Evolutionary conservation across 2,329 filamentous ascomycete genomes (phyloP), one percentile per base, ranked within the genome.

Genomic region (Lasiodiplodia hormozganensis): DNA sequence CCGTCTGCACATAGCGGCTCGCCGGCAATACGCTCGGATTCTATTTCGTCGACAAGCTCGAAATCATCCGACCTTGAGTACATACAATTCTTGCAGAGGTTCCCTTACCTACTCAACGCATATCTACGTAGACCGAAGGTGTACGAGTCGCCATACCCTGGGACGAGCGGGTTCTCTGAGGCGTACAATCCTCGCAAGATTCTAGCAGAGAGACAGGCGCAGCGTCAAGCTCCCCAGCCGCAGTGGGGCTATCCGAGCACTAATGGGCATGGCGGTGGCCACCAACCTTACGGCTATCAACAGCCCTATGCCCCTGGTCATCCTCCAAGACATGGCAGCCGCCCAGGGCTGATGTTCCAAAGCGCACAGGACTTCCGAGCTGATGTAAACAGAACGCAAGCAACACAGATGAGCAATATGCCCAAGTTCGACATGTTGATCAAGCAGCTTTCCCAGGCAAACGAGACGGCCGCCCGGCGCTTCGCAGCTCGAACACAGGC

Each of bases 41-140:
- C 62, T 2, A 47, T 56, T 43, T 54, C 49, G 3, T 68, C 65
- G 18, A 23, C 56, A 10, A 54, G 49, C 49, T 62, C 66, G 7
- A 25, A 21, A 14, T 57, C 62, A 25, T 23, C 66, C 11, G 67
- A 68, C 38, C n/a, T 68, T 36, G 67, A 80, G 67, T 83, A 83
- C 70, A 71, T 84, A 71, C 73, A 76, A 72, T 80, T 82, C 70
- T 72, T 84, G 52, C 77, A 78, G 72, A 78, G 81, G 68, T 84
- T 82, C 70, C 82, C 82, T 12, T 83, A 83, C 71, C 76, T 84
- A 40, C 77, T 77, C 68, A 82, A 83, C 70, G 79, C 80, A 66
- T 83, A 80, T 73, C 78, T 81, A 62, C 76, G 82, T 69, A 76
- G 80, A 74, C 78, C 79, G 71, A 80, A 81, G 74, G 79, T 78